A percentile compares a stretch with the other conserved stretches of the same genome.
phyloP scores from a whole-genome alignment of 768 basidiomycete species.

The Serendipita sp. region DNA sequence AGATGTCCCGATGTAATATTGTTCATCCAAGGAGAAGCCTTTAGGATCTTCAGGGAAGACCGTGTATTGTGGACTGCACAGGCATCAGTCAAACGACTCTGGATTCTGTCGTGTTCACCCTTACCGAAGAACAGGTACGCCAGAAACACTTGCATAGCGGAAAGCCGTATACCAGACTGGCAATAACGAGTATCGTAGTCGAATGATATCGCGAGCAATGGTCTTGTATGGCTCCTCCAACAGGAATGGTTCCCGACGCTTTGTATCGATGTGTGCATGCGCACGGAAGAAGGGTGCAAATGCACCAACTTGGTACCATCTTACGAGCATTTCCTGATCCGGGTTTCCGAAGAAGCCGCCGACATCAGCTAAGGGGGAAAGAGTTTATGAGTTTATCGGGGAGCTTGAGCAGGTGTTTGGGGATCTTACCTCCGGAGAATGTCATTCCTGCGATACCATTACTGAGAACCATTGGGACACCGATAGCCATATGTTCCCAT shows the following conservation, averaged over 20 bases:
- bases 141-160: constrained; percentile 67
- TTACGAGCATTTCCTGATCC: constrained; percentile 79
- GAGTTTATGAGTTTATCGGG: constrained; percentile 2
- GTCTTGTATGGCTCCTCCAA: constrained; percentile 79
- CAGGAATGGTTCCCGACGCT: constrained; percentile 90
- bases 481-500: constrained; percentile 94
- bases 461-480: constrained; percentile 83
- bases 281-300: constrained; percentile 98
- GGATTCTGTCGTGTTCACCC: constrained; percentile 13
- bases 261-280: constrained; percentile 95
- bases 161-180: constrained; percentile 98
- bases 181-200: constrained; percentile 71
- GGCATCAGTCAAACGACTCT: constrained; percentile 25
- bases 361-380: constrained; percentile 61
- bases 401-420: not conserved
- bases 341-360: constrained; percentile 99
- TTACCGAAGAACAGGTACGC: constrained; percentile 70
- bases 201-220: constrained; percentile 61
- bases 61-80: constrained; percentile 63
- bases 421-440: constrained; percentile 69
- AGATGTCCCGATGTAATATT: constrained; percentile 79
- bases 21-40: constrained; percentile 85
- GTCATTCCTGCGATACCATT: constrained; percentile 82
- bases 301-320: constrained; percentile 94
- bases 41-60: constrained; percentile 77